These are phyloP conservation scores for Fagopyrum tataricum DNA, from an alignment of 148 eudicot genomes.

Conservation along the genomic window DNA sequence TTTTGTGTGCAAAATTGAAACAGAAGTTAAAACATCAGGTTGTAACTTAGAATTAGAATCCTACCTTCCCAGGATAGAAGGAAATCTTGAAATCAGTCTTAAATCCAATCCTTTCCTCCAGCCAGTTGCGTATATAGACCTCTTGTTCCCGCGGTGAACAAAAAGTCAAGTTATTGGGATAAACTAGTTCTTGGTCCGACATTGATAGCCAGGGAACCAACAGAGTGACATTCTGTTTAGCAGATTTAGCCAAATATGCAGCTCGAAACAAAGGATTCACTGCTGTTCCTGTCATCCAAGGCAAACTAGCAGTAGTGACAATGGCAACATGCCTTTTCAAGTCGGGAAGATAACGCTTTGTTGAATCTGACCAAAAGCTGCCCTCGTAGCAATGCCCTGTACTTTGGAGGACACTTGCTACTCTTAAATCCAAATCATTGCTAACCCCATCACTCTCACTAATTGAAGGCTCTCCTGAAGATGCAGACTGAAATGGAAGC, in stretches of 20 bases:
- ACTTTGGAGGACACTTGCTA: slow-evolving; percentile 93
- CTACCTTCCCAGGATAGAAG: slow-evolving; percentile 88
- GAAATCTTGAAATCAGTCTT: slow-evolving; percentile 46
- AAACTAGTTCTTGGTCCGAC: slow-evolving; percentile 66
- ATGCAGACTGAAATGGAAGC: slow-evolving; percentile 31
- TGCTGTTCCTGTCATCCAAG: slow-evolving; percentile 99
- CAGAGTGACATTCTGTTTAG: slow-evolving; percentile 53
- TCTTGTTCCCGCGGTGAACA: slow-evolving; percentile 61
- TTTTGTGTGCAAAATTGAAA: neutral
- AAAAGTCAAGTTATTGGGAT: slow-evolving; percentile 65
- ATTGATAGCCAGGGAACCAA: slow-evolving; percentile 81
- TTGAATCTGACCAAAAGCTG: slow-evolving; percentile 65
- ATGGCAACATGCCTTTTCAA: slow-evolving; percentile 59
- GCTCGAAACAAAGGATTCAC: slow-evolving; percentile 96
- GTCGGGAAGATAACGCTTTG: slow-evolving; percentile 38
- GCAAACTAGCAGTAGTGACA: slow-evolving; percentile 93
- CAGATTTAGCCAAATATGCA: slow-evolving; percentile 77
- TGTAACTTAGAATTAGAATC: slow-evolving; percentile 11
- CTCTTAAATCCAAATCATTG: slow-evolving; percentile 83
- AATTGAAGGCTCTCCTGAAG: slow-evolving; percentile 57
- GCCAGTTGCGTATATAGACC: slow-evolving; percentile 70
- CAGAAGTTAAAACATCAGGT: neutral
- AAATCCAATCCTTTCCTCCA: slow-evolving; percentile 68
- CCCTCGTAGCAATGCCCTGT: slow-evolving; percentile 92
- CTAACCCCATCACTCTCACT: slow-evolving; percentile 50